A percentile compares a stretch with the other conserved stretches of the same genome.
Conservation (phyloP, 768 basidiomycete genomes). For the Mycena polygramma region DNA sequence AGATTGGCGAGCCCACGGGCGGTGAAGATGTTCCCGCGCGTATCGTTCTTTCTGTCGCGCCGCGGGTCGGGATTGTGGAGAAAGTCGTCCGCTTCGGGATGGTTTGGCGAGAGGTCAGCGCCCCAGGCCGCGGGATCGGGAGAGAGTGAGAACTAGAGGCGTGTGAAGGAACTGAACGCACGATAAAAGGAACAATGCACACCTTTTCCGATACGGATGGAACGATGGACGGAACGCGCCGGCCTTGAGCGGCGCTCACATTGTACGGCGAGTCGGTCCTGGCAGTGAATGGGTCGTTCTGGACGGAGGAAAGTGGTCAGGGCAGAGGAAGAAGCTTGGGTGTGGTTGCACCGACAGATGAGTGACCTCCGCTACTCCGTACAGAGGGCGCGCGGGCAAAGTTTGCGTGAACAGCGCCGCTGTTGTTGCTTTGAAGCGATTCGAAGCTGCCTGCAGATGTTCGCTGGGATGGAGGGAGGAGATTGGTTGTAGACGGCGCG, state of each 20-base stretch:
- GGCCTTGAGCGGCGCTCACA: slow-evolving; percentile 47
- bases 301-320: neutral
- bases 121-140: slow-evolving; percentile 83
- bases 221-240: slow-evolving; percentile 42
- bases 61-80: slow-evolving; percentile 82
- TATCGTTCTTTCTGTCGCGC: slow-evolving; percentile 69
- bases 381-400: slow-evolving; percentile 57
- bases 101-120: slow-evolving; percentile 69
- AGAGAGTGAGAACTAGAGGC: slow-evolving; percentile 74
- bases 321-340: neutral
- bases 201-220: slow-evolving; percentile 75
- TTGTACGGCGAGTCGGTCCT: slow-evolving; percentile 52
- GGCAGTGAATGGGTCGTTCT: slow-evolving; percentile 45
- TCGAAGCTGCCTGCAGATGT: slow-evolving; percentile 33
- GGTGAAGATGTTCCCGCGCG: slow-evolving; percentile 74
- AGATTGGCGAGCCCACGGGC: slow-evolving; percentile 79
- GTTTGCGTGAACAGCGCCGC: slow-evolving; percentile 55
- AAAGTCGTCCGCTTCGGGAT: slow-evolving; percentile 74
- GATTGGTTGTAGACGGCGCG: slow-evolving; percentile 66
- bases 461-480: slow-evolving; percentile 39
- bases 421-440: slow-evolving; percentile 39
- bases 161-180: slow-evolving; percentile 4
- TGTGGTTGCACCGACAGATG: slow-evolving; percentile 53
- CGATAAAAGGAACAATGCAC: slow-evolving; percentile 27
- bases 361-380: slow-evolving; percentile 48